phyloP scores from a whole-genome alignment of 257 asterid species.

The Leonotis leonurus region DNA sequence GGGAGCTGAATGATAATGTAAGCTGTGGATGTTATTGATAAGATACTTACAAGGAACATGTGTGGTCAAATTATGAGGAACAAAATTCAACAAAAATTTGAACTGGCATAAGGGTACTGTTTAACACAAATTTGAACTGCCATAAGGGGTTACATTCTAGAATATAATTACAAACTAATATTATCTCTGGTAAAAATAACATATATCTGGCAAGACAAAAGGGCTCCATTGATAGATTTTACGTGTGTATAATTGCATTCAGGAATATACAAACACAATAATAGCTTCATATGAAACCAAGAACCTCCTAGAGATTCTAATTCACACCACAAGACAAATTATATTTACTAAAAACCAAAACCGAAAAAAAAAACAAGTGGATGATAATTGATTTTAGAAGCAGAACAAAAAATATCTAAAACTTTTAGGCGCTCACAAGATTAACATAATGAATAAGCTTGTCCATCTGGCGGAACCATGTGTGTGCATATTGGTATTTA shows the following conservation, averaged over 20 bases:
- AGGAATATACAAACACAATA: not conserved
- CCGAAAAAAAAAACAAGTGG: too few relatives aligned
- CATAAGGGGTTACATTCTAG: not conserved
- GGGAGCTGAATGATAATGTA: not conserved
- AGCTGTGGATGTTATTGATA: not conserved
- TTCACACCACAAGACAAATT: not conserved
- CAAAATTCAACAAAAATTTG: not conserved
- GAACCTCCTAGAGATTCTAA: not conserved
- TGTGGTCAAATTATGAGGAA: not conserved
- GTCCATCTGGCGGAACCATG: constrained; percentile 56
- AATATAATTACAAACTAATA: not conserved
- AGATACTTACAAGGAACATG: not conserved
- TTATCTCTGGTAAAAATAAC: not conserved
- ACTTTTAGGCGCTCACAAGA: constrained; percentile 23
- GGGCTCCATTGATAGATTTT: not conserved
- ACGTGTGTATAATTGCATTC: not conserved
- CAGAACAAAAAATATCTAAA: not conserved
- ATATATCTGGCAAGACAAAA: not conserved
- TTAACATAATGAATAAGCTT: constrained; percentile 50
- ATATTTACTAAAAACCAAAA: too few relatives aligned
- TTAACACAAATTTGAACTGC: not conserved
- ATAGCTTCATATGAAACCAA: not conserved
- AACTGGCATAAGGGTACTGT: too few relatives aligned
- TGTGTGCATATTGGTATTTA: constrained; percentile 38
- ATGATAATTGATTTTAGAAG: not conserved